phyloP scores from a whole-genome alignment of 106 monocot species.

The Vanilla planifolia region DNA sequence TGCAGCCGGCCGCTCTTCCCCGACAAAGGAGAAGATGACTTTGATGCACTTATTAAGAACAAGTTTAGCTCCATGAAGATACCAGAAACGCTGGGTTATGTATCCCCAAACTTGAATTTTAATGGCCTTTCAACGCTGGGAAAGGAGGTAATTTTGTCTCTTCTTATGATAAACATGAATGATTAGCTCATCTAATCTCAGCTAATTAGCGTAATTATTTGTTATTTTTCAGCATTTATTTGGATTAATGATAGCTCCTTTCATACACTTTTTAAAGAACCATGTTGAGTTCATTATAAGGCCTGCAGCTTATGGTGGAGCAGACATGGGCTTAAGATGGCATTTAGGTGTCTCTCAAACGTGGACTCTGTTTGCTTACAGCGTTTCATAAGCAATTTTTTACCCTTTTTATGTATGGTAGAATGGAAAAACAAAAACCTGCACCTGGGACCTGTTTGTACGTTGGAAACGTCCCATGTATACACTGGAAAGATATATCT shows the following conservation, averaged over 20 bases:
- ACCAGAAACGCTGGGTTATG: neutral
- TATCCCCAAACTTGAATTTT: neutral
- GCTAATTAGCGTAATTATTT: neutral
- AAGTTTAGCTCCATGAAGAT: neutral
- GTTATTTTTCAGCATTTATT: neutral
- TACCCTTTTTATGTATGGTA: neutral
- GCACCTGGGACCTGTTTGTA: conserved; percentile 1
- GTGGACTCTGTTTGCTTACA: neutral
- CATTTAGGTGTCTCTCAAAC: neutral
- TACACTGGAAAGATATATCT: conserved; percentile 1
- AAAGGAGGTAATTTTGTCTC: neutral
- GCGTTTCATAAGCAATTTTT: neutral
- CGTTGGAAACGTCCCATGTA: neutral
- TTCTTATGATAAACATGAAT: neutral
- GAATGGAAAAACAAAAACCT: conserved; percentile 3
- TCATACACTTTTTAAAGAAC: neutral
- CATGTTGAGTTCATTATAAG: neutral
- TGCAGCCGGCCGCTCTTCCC: neutral
- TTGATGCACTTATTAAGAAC: neutral
- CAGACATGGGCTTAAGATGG: conserved; percentile 3
- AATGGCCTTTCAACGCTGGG: neutral
- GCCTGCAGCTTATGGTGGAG: conserved; percentile 4
- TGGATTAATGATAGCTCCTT: neutral
- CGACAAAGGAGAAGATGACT: neutral
- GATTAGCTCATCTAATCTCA: neutral